Conservation (phyloP, 169 alveolate genomes). For the Nephromyces sp. region DNA sequence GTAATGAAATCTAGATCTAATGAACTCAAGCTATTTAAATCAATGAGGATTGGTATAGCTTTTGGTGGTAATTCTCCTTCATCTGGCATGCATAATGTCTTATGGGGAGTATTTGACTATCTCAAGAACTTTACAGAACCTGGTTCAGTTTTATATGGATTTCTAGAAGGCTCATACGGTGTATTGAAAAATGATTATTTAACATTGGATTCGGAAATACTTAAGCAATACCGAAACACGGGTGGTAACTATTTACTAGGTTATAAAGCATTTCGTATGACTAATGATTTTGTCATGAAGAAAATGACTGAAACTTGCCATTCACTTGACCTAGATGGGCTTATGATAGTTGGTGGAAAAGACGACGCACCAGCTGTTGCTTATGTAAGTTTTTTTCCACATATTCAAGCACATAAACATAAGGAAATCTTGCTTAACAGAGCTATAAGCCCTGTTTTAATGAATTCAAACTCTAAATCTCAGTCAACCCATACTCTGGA, state of each 20-base stretch:
- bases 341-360: slow-evolving; percentile 71
- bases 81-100: slow-evolving; percentile 74
- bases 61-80: slow-evolving; percentile 74
- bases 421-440: too few species aligned
- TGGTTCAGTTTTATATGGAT: slow-evolving; percentile 57
- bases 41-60: slow-evolving; percentile 54
- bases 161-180: slow-evolving; percentile 66
- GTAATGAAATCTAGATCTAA: too few species aligned
- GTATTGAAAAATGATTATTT: slow-evolving; percentile 52
- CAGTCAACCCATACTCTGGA: too few species aligned
- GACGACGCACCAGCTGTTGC: slow-evolving; percentile 17
- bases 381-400: neutral
- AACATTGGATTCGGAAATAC: slow-evolving; percentile 50
- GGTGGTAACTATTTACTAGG: slow-evolving; percentile 74
- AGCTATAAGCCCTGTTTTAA: too few species aligned
- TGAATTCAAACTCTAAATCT: too few species aligned
- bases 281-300: slow-evolving; percentile 11
- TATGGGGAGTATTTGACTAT: slow-evolving; percentile 62
- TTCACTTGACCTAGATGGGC: slow-evolving; percentile 52
- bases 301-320: slow-evolving; percentile 17
- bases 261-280: slow-evolving; percentile 16
- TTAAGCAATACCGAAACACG: slow-evolving; percentile 53
- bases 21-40: too few species aligned
- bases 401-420: neutral
- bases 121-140: slow-evolving; percentile 42